phyloP scores from a whole-genome alignment of 495 filamentous ascomycete species.

The Penicillium longicatenatum region DNA sequence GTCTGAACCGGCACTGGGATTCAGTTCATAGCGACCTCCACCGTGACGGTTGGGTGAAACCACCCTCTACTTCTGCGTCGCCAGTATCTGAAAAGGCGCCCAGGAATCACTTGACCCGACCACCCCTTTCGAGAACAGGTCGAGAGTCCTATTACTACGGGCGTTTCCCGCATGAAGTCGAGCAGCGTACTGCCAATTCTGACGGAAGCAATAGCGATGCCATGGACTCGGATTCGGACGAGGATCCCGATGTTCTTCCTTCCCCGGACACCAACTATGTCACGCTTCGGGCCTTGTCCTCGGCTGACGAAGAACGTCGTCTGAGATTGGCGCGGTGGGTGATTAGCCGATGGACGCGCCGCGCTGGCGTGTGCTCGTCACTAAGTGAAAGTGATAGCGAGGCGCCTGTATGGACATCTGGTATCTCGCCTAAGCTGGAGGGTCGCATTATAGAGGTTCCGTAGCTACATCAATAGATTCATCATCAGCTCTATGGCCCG shows the following conservation, averaged over 20 bases:
- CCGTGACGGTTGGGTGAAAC: constrained; percentile 39
- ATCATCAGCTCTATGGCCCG: no score
- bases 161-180: constrained; percentile 44
- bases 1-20: constrained; percentile 62
- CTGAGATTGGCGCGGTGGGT: constrained; percentile 59
- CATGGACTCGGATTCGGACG: constrained; percentile 50
- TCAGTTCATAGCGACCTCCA: constrained; percentile 58
- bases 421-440: not conserved
- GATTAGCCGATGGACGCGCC: constrained; percentile 72
- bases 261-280: constrained; percentile 45
- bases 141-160: constrained; percentile 42
- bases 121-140: constrained; percentile 27
- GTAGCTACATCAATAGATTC: not conserved
- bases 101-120: constrained; percentile 20
- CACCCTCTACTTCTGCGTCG: constrained; percentile 31
- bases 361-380: constrained; percentile 45
- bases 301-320: constrained; percentile 42
- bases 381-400: not conserved
- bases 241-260: constrained; percentile 44
- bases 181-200: constrained; percentile 31
- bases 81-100: constrained; percentile 33
- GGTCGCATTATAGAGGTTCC: not conserved
- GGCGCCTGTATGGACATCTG: not conserved
- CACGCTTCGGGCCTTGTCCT: constrained; percentile 38
- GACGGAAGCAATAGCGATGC: constrained; percentile 32